Evolutionary conservation across 148 eudicot species (phyloP).

Genomic region (Chenopodium formosanum): DNA sequence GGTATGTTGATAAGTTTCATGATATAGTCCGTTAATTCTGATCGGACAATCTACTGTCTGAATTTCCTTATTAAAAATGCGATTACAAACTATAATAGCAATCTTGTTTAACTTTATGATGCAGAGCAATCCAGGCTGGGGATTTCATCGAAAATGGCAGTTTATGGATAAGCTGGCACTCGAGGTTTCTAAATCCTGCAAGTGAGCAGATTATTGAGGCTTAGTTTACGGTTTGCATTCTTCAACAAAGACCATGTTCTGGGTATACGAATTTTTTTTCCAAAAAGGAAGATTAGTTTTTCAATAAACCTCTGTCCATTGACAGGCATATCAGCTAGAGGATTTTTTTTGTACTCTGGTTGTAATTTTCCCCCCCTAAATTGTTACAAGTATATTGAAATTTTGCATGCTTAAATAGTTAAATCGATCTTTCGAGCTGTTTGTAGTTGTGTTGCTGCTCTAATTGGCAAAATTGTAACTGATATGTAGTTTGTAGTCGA

Average conservation of each 20-base stretch:
- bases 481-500: too few relatives aligned
- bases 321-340: neutral
- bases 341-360: neutral
- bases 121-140: slow-evolving; percentile 99
- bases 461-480: too few relatives aligned
- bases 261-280: neutral
- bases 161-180: slow-evolving; percentile 76
- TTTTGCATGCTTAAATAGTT: too few relatives aligned
- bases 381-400: too few relatives aligned
- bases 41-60: neutral
- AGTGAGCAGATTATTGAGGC: slow-evolving; percentile 33
- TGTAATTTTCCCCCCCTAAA: neutral
- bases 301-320: slow-evolving; percentile 8
- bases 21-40: neutral
- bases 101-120: neutral
- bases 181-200: slow-evolving; percentile 66
- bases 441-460: too few relatives aligned
- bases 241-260: neutral
- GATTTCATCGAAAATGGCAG: slow-evolving; percentile 78
- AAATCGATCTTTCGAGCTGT: too few relatives aligned
- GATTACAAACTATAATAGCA: too few relatives aligned
- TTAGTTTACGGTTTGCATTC: neutral
- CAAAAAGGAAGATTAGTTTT: neutral
- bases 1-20: neutral
- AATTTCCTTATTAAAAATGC: neutral